Base-by-base conservation (phyloP, 2,329 filamentous ascomycete genomes). In the Arthrobotrys conoides region DNA sequence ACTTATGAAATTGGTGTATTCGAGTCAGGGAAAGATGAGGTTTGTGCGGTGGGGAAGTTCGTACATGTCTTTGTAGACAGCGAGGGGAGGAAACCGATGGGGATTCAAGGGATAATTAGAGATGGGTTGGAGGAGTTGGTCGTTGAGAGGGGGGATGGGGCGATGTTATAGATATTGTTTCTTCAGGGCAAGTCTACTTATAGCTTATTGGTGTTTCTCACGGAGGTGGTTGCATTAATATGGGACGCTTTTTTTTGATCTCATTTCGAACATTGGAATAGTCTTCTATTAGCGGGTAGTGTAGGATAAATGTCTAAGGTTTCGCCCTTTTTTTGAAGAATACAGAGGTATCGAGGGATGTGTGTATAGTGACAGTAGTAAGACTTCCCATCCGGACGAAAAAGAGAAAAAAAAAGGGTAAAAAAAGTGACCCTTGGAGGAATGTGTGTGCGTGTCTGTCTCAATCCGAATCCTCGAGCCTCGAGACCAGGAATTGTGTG, bases 1-100 rank as follows among this genome's bases (percentile, higher is more conserved):
- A 92, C 90, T 12, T 98, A 97, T 83, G 95, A 98, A 83, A 89
- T 97, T 75, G 96, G 90, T 0, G 87, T 98, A 0, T 98, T 97
- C 82, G 91, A 93, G 83, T 87, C 89, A 76, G 93, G 91, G 0
- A 86, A 90, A 1, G 90, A 93, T 0, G 86, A 88, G 20, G 93
- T 96, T 9, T 93, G 92, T 83, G 93, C 93, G 10, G 93, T 97
- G 0, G 94, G 94, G 0, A 91, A 92, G 81, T 94, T 96, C 83
- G 88, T 93, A 14, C 94, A 97, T 83, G 93, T 97, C 10, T 97
- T 95, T 85, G 92, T 96, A n/a, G 90, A 94, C 76, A 88, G 92
- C 65, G 87, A 88, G 44, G 91, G 89, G 16, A 90, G 91, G 80
- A 88, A 90, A 77, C 92, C 93, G n/a, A 88, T 87, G 24, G 73